Conservation (phyloP, 2,329 filamentous ascomycete genomes). For the Pseudogymnoascus sp. region DNA sequence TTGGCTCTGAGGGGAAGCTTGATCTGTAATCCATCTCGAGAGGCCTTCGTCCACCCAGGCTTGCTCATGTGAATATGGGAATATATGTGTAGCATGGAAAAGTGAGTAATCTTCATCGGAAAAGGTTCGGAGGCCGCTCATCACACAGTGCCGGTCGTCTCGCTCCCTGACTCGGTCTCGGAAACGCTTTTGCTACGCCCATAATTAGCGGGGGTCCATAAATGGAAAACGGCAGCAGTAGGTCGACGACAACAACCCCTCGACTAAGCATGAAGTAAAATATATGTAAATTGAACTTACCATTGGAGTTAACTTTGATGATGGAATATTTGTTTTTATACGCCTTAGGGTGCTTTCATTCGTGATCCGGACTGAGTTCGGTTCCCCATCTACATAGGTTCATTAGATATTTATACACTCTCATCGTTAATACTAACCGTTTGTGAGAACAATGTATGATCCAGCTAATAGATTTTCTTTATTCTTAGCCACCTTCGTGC, state of each 20-base stretch:
- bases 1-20: neutral
- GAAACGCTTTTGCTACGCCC: neutral
- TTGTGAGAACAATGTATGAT: neutral
- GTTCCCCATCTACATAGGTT: neutral
- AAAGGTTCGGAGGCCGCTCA: neutral
- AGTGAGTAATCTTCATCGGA: neutral
- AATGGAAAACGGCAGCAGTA: neutral
- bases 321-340: neutral
- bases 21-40: neutral
- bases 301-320: neutral
- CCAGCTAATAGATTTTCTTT: neutral
- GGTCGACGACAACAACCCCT: neutral
- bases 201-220: neutral
- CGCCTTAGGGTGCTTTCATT: neutral
- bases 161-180: neutral
- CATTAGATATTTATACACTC: neutral
- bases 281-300: neutral
- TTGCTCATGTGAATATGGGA: neutral
- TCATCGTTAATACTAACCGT: neutral
- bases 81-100: neutral
- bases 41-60: neutral
- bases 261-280: neutral
- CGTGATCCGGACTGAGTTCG: neutral
- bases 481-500: neutral
- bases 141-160: neutral